Evolutionary conservation across 2,329 filamentous ascomycete species (phyloP).

Genomic region (Colletotrichum sp.): DNA sequence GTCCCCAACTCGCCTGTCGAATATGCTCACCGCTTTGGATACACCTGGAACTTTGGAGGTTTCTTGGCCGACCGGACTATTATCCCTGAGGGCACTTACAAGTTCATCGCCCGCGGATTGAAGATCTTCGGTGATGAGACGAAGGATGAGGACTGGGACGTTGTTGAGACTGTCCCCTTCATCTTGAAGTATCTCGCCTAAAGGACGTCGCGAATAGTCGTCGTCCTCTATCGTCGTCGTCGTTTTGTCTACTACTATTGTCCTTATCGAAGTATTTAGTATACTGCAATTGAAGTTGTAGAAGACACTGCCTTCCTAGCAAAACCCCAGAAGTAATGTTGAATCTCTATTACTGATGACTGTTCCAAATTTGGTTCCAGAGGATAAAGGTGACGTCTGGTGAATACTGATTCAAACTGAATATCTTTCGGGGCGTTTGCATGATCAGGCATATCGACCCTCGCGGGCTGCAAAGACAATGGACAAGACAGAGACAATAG

Average conservation of each 20-base stretch:
- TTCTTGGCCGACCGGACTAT: conserved; percentile 24
- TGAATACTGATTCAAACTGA: accelerated
- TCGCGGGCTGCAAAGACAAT: too few species aligned
- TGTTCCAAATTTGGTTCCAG: neutral
- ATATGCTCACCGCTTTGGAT: conserved; percentile 3
- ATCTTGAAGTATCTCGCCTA: conserved; percentile 7
- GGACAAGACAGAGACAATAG: too few species aligned
- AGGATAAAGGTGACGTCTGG: neutral
- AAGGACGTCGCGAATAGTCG: too few species aligned
- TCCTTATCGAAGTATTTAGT: too few species aligned
- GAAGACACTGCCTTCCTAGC: too few species aligned
- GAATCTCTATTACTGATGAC: neutral
- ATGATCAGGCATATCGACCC: neutral
- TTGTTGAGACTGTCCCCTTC: conserved; percentile 22
- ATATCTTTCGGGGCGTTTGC: accelerated
- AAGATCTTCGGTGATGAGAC: conserved; percentile 28
- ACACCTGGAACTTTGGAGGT: conserved; percentile 24
- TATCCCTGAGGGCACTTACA: conserved; percentile 28
- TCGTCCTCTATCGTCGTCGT: too few species aligned
- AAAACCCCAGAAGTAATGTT: neutral
- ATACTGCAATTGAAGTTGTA: too few species aligned
- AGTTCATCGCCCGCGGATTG: conserved; percentile 25
- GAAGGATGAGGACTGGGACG: conserved; percentile 28
- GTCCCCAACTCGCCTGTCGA: conserved; percentile 22
- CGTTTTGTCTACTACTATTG: too few species aligned